These are phyloP conservation scores for Breviolum minutum DNA, from an alignment of 73 alveolate species.

Conservation along the genomic window DNA sequence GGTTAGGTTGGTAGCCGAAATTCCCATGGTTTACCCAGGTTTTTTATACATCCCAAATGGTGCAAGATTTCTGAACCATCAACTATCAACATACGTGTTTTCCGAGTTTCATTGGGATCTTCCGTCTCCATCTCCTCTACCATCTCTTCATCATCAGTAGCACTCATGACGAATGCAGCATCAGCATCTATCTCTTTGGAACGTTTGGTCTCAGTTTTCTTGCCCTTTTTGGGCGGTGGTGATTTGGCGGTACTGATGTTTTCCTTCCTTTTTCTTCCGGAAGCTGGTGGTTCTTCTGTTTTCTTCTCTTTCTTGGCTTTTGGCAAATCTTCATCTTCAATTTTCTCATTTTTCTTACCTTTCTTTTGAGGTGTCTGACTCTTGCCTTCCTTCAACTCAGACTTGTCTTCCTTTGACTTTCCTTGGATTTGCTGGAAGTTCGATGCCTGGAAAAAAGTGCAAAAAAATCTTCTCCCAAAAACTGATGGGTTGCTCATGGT, in stretches of 20 bases:
- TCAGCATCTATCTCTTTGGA: slow-evolving; percentile 2
- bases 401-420: neutral
- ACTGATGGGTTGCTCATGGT: no score
- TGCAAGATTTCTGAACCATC: no score
- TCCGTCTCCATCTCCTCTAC: neutral
- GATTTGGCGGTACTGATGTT: neutral
- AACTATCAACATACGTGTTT: no score
- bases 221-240: neutral
- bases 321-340: neutral
- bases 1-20: no score
- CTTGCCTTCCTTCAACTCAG: neutral
- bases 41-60: no score
- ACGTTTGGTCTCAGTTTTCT: neutral
- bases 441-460: no score
- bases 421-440: no score
- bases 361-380: neutral
- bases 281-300: neutral
- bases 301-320: neutral
- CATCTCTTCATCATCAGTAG: neutral
- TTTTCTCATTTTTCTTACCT: neutral
- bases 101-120: no score
- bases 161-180: neutral
- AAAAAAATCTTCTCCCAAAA: no score
- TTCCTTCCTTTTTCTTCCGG: neutral
- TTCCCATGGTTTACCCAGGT: no score